Conservation (phyloP, 1,284 basidiomycete genomes). For the Termitomyces sp. region DNA sequence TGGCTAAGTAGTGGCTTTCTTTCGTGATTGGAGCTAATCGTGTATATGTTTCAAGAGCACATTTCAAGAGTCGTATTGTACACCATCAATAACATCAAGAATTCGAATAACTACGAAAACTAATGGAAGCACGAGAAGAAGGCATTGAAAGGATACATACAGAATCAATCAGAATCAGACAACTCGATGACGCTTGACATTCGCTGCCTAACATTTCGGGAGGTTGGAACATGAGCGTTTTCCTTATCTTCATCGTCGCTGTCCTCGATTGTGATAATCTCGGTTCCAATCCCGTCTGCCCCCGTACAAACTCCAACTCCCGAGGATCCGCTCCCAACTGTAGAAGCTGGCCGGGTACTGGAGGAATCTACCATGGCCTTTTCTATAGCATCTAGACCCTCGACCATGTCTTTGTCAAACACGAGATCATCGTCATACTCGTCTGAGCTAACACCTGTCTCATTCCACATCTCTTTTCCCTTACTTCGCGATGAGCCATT, state of each 20-base stretch:
- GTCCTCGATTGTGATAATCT: slow-evolving; percentile 37
- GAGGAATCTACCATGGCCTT: slow-evolving; percentile 17
- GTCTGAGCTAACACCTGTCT: slow-evolving; percentile 12
- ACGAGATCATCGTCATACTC: slow-evolving; percentile 22
- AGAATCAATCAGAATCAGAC: slow-evolving; percentile 38
- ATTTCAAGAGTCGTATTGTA: slow-evolving; percentile 9
- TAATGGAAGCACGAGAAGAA: background rate
- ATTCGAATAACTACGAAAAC: background rate
- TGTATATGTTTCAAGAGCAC: slow-evolving; percentile 10
- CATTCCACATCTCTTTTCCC: slow-evolving; percentile 11
- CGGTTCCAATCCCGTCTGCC: slow-evolving; percentile 5
- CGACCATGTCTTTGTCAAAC: slow-evolving; percentile 23
- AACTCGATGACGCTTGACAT: slow-evolving; percentile 40
- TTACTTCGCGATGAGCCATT: background rate
- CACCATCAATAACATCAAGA: background rate
- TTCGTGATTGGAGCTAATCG: slow-evolving; percentile 22
- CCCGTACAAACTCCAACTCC: slow-evolving; percentile 1
- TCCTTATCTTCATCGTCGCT: slow-evolving; percentile 59
- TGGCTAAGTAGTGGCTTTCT: slow-evolving; percentile 23
- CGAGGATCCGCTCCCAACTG: slow-evolving; percentile 2
- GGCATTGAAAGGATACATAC: background rate
- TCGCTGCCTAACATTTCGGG: slow-evolving; percentile 45
- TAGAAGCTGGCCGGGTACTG: slow-evolving; percentile 5
- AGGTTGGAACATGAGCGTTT: slow-evolving; percentile 48
- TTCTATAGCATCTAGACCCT: slow-evolving; percentile 29